phyloP scores from a whole-genome alignment of 257 asterid genomes.

The Salvia miltiorrhiza region DNA sequence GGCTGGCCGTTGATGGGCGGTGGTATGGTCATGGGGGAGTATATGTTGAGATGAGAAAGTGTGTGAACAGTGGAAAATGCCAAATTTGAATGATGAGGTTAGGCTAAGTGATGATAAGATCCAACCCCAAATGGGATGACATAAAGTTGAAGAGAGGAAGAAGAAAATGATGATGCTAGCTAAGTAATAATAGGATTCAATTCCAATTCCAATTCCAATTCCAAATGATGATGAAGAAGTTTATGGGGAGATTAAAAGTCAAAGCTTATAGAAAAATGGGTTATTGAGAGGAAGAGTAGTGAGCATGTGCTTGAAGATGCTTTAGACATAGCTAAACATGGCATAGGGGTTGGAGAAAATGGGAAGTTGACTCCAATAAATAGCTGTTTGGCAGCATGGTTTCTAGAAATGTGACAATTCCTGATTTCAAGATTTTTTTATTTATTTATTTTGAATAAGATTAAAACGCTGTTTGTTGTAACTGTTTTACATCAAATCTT shows the following conservation, averaged over 20 bases:
- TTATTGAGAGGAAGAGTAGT: constrained; percentile 16
- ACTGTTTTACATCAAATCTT: background rate
- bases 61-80: constrained; percentile 7
- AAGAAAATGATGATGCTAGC: background rate
- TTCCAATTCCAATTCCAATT: background rate
- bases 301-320: constrained; percentile 45
- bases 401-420: constrained; percentile 4
- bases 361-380: constrained; percentile 36
- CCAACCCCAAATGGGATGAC: background rate
- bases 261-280: constrained; percentile 16
- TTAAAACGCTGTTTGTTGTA: background rate
- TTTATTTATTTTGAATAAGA: background rate
- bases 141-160: constrained; percentile 11
- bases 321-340: constrained; percentile 34
- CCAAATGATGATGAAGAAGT: background rate
- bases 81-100: constrained; percentile 27
- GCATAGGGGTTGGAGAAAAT: constrained; percentile 31
- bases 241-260: constrained; percentile 38
- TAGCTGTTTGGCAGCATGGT: constrained; percentile 16
- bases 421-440: background rate
- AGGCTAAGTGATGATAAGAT: constrained; percentile 25
- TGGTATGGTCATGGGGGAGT: constrained; percentile 32
- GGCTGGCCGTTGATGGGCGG: constrained; percentile 33
- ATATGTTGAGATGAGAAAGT: background rate
- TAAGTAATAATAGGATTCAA: background rate